Base-by-base conservation (phyloP, 768 basidiomycete species). In the Astraeus odoratus region DNA sequence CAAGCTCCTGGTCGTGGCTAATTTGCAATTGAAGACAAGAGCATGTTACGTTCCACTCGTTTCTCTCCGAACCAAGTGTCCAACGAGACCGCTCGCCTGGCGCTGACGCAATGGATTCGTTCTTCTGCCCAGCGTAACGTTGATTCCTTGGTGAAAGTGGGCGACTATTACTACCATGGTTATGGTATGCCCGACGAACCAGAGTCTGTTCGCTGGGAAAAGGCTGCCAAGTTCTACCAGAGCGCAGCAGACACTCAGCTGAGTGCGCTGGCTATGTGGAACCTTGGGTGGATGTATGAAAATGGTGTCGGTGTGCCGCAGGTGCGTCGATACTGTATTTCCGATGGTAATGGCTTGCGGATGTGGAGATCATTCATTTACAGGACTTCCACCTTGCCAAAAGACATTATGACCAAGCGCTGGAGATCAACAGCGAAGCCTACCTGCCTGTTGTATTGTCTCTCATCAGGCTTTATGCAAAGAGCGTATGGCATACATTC, bases 281-380 rank as follows among this genome's bases (percentile, higher is more conserved):
- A 97, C 58, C 68, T 98, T 9, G 96, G 95, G 1, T 97, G 90
- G 89, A 98, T 98, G 96, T 98, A 97, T 62, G 95, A 98, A 67
- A 90, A 92, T 55, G 96, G 96, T 0, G 63, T 88, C 18, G 96
- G 96, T 2, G 89, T 98, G 0, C 80, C 86, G 20, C 85, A 87
- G 74, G 90, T 88, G 50, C 51, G 69, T 50, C 38, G 24, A 5
- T 36, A 24, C 9, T n/a, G 24, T 23, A 16, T 29, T 12, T 47
- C 22, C 8, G 13, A 41, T 35, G n/a, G n/a, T n/a, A 19, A n/a
- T 23, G 12, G 25, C 8, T 34, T 2, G 33, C 19, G 35, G 8
- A 26, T 26, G 25, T 10, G 26, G 13, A 8, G 15, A 1, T 18
- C 10, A 5, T 19, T 18, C 27, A 1, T 13, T 27, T 8, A 12